Conservation (phyloP, 306 rosid species). For the Castanea sativa region DNA sequence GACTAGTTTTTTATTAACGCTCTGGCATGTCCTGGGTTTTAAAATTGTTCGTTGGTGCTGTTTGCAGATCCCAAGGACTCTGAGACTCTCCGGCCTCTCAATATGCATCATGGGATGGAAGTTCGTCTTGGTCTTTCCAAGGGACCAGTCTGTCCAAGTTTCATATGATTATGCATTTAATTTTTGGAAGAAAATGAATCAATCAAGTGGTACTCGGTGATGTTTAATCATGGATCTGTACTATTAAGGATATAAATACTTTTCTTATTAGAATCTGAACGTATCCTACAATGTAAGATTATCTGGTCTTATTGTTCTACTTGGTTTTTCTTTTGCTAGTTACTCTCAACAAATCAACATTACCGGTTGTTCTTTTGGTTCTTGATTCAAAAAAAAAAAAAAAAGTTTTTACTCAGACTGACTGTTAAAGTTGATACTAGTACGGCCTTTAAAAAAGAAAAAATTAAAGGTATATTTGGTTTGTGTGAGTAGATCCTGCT, state of each 20-base stretch:
- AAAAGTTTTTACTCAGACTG: no score
- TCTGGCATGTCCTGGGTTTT: not conserved
- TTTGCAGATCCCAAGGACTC: constrained; percentile 86
- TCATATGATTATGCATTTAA: constrained; percentile 33
- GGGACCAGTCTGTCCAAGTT: constrained; percentile 83
- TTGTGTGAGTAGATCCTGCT: no score
- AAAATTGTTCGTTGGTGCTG: constrained; percentile 2
- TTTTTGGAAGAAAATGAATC: not conserved
- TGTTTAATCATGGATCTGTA: not conserved
- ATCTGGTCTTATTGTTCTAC: not conserved
- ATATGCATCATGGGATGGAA: constrained; percentile 95
- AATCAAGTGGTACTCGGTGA: not conserved
- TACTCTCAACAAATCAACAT: not conserved
- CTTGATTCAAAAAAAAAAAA: no score
- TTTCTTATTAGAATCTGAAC: not conserved
- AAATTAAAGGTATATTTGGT: no score
- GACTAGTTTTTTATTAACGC: not conserved
- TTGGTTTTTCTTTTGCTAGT: not conserved
- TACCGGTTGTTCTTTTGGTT: not conserved
- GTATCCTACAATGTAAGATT: not conserved
- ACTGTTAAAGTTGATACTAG: no score
- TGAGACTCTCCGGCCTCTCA: constrained; percentile 65
- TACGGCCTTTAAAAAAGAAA: no score
- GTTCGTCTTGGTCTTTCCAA: constrained; percentile 84
- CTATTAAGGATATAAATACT: not conserved